Conservation (phyloP, 2,329 filamentous ascomycete species). For the Stachybotrys echinatus region DNA sequence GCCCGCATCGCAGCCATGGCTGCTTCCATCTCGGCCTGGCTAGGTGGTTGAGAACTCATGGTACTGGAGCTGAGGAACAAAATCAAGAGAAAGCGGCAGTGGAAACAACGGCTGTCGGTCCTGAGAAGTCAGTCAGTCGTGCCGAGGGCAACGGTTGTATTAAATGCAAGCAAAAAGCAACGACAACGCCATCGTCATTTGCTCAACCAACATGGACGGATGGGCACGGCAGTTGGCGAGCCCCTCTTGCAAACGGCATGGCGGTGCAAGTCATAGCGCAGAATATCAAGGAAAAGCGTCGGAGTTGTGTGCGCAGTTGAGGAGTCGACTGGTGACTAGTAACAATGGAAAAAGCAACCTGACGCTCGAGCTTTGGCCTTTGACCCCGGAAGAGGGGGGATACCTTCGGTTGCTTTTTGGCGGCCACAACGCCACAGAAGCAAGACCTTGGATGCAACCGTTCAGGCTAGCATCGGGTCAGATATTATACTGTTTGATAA, state of each 20-base stretch:
- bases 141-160: background rate
- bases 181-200: background rate
- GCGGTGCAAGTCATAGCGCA: background rate
- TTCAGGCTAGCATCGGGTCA: too few relatives aligned
- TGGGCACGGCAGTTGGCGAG: background rate
- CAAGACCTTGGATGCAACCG: too few relatives aligned
- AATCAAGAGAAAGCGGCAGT: background rate
- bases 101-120: background rate
- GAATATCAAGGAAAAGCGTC: background rate
- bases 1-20: conserved; percentile 14
- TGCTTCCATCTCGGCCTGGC: conserved; percentile 14
- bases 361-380: background rate
- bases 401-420: too few relatives aligned
- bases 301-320: too few relatives aligned
- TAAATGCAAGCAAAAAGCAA: background rate
- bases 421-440: too few relatives aligned
- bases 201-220: background rate
- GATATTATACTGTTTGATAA: too few relatives aligned
- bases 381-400: too few relatives aligned
- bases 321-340: too few relatives aligned
- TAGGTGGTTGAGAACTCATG: conserved; percentile 10
- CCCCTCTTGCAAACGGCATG: background rate
- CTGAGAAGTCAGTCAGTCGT: too few relatives aligned
- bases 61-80: background rate
- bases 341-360: background rate